Base-by-base conservation (phyloP, 2,329 filamentous ascomycete genomes). In the Bisporella sp. region DNA sequence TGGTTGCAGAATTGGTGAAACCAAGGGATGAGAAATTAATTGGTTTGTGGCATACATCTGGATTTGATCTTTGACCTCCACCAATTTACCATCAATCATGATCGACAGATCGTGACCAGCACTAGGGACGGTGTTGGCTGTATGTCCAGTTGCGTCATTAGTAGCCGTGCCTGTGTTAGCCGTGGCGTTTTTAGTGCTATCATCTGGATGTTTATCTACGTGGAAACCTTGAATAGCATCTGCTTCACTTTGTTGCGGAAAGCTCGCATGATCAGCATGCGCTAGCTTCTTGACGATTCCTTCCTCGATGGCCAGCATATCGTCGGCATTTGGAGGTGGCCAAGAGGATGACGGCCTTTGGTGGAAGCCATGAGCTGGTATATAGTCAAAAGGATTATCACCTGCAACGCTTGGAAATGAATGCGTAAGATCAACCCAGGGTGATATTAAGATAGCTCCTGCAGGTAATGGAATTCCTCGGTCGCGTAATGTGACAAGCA, bases 401-500 rank as follows among this genome's bases (percentile, higher is more conserved):
- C 75, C 79, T 2, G 81, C 78, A n/a, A 96, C 78, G 57, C 91
- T 96, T 0, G 93, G 93, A 57, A 97, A 97, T 0, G 91, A 96
- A 65, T 97, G 92, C 0, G 89, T 95, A 48, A 97, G 71, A 65
- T 99, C 93, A 6, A 92, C 90, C 93, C 93, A 99, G 1, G 93
- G 93, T 46, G 89, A 96, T 47, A 97, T 87, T 40, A 97, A 73
- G 42, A 97, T 84, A 4, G 87, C 91, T 1, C 93, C 93, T 2
- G 93, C 91, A 1, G 93, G 93, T 30, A 96, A 68, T 5, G 92
- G 87, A 11, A 96, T 73, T 0, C 84, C 85, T 64, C 87, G 85
- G 63, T 97, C 91, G 55, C 93, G 82, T 54, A 97, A 68, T 2
- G 82, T 79, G 31, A 95, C 85, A 49, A 99, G 69, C 69, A 96